These are phyloP conservation scores for Metroxylon sagu DNA, from an alignment of 176 grass and related monocot species.

Conservation along the genomic window DNA sequence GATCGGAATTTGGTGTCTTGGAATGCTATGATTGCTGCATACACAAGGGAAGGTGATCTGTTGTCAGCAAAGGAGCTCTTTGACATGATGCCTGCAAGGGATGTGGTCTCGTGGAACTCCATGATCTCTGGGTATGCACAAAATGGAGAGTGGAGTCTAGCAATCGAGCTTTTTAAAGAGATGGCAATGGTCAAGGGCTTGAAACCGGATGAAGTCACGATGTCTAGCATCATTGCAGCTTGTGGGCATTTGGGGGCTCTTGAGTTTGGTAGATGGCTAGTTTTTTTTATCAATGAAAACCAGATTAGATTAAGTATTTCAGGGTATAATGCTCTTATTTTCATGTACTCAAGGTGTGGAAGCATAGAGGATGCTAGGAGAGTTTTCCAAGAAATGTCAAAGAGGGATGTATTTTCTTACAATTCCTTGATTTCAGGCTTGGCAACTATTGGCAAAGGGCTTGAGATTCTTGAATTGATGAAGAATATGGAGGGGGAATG, in stretches of 20 bases:
- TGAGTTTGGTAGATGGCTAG: conserved; percentile 12
- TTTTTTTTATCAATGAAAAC: conserved; percentile 4
- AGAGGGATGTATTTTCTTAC: conserved; percentile 13
- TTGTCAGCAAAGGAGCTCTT: conserved; percentile 10
- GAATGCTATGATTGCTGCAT: conserved; percentile 16
- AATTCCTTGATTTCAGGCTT: conserved; percentile 18
- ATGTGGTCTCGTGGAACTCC: conserved; percentile 19
- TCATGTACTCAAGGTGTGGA: conserved; percentile 19
- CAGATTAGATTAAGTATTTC: background rate
- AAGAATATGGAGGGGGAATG: conserved; percentile 8
- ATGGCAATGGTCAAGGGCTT: background rate
- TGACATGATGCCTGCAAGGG: background rate
- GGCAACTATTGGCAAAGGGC: conserved; percentile 5
- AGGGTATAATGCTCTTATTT: conserved; percentile 15
- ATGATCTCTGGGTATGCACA: conserved; percentile 19
- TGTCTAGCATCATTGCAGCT: conserved; percentile 16
- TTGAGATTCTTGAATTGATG: background rate
- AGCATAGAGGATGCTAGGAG: conserved; percentile 9
- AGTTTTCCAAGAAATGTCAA: conserved; percentile 1
- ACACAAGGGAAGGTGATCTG: conserved; percentile 17
- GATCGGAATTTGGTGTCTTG: conserved; percentile 5
- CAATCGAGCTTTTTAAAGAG: conserved; percentile 12
- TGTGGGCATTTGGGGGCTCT: conserved; percentile 19
- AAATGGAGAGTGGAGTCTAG: conserved; percentile 6
- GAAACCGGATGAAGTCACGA: conserved; percentile 13